phyloP scores from a whole-genome alignment of 2,329 filamentous ascomycete genomes.

The Epichloe bromicola region DNA sequence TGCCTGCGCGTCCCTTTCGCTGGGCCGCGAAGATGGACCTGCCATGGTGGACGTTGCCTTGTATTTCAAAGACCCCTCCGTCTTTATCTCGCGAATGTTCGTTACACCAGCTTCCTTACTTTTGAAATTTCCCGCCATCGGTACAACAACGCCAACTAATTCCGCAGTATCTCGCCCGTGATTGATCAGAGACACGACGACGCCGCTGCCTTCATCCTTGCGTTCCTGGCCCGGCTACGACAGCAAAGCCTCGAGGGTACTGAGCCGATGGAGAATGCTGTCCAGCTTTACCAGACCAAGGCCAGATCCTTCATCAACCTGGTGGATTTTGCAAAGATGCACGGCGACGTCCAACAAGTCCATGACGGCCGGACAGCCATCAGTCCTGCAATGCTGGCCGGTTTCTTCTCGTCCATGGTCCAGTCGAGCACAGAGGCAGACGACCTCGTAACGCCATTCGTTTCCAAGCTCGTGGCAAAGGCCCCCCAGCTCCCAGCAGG shows the following conservation, averaged over 20 bases:
- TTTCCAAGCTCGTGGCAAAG: constrained; percentile 9
- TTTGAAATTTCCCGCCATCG: neutral
- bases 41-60: constrained; percentile 8
- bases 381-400: neutral
- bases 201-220: constrained; percentile 4
- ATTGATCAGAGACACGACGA: neutral
- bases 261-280: neutral
- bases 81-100: constrained; percentile 6
- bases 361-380: neutral
- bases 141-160: constrained; percentile 1
- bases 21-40: constrained; percentile 6
- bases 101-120: neutral
- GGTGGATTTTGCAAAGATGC: constrained; percentile 4
- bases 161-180: constrained; percentile 2
- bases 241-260: neutral
- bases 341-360: neutral
- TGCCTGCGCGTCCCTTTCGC: neutral
- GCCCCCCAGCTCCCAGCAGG: constrained; percentile 5
- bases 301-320: constrained; percentile 3
- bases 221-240: constrained; percentile 5
- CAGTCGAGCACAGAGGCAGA: constrained; percentile 7
- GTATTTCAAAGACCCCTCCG: constrained; percentile 7
- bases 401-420: constrained; percentile 6
- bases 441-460: constrained; percentile 10
- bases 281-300: constrained; percentile 2